These are phyloP conservation scores for Pleurotus platypus DNA, from an alignment of 768 basidiomycete genomes.

Conservation along the genomic window DNA sequence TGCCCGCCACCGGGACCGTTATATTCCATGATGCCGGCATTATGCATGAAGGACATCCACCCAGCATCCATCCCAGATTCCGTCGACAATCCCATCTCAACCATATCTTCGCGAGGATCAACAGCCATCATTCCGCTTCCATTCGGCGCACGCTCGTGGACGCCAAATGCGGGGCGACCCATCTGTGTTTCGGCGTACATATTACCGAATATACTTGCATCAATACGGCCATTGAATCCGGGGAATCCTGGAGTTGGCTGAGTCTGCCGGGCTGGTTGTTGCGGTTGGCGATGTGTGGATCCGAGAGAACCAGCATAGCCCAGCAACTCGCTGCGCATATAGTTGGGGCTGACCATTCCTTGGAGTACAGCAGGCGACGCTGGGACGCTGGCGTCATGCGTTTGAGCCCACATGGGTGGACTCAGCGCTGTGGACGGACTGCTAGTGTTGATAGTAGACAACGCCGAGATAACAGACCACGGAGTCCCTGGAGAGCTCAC, in stretches of 20 bases:
- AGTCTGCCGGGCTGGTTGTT: not conserved
- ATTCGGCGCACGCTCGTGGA: not conserved
- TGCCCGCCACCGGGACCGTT: not conserved
- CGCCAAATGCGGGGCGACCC: not conserved
- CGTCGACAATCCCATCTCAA: constrained; percentile 41
- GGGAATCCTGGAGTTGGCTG: not conserved
- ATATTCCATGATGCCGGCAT: constrained; percentile 44
- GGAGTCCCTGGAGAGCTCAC: not conserved
- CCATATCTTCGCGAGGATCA: constrained; percentile 15
- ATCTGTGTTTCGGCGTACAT: not conserved
- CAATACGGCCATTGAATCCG: not conserved
- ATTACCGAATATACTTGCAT: not conserved
- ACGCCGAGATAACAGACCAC: not conserved
- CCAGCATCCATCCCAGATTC: constrained; percentile 44
- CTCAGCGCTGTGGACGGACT: not conserved
- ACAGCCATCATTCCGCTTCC: not conserved
- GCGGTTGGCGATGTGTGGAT: not conserved
- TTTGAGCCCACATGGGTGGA: not conserved
- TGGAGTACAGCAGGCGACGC: not conserved
- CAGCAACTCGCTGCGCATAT: not conserved
- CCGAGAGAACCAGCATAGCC: constrained; percentile 1
- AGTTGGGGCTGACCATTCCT: not conserved
- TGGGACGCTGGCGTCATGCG: not conserved
- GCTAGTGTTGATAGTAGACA: not conserved
- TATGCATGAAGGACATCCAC: constrained; percentile 47